Evolutionary conservation across 768 basidiomycete genomes (phyloP), one percentile per base, ranked within the genome.

Genomic region (Leccinum aurantiacum): DNA sequence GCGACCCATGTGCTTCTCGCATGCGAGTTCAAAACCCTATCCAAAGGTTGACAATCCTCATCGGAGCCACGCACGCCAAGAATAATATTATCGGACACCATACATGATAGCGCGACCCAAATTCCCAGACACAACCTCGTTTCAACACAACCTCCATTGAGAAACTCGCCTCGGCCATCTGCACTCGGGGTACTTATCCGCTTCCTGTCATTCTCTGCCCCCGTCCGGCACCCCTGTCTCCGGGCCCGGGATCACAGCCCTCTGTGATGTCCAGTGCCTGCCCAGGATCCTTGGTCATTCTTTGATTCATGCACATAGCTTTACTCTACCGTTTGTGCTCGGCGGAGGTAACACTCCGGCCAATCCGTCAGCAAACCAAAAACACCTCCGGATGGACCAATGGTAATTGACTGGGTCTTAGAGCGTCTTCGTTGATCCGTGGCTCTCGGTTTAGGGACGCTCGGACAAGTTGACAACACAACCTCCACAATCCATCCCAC

Each of bases 21-120:
- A 56, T 60, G 51, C 46, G 17, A 56, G 25, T 56, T 61, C 56
- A 53, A 66, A 62, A 66, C 10, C 47, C 58, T 58, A 68, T 53
- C 59, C 27, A 41, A 60, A 63, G 49, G 47, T 25, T 52, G 54
- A 38, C 38, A 48, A 46, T 57, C 25, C 35, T 55, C 50, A 37
- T 29, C 29, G 29, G 29, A 29, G 29, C 46, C 29, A 44, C 51
- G 22, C 48, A 50, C 46, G 7, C 57, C 51, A 48, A 29, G 35
- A 55, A 59, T 31, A 44, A 47, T 31, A 46, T 24, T 51, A 46
- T 41, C 4, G 25, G 25, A 51, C 53, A 19, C 44, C 17, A 35
- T 41, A 41, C 38, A 38, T n/a, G 7, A 4, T 14, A 38, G 38
- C 9, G 57, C 44, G 31, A 29, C 33, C 35, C 29, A 48, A 29